phyloP scores from a whole-genome alignment of 768 basidiomycete species.

The Suillus cothurnatus region DNA sequence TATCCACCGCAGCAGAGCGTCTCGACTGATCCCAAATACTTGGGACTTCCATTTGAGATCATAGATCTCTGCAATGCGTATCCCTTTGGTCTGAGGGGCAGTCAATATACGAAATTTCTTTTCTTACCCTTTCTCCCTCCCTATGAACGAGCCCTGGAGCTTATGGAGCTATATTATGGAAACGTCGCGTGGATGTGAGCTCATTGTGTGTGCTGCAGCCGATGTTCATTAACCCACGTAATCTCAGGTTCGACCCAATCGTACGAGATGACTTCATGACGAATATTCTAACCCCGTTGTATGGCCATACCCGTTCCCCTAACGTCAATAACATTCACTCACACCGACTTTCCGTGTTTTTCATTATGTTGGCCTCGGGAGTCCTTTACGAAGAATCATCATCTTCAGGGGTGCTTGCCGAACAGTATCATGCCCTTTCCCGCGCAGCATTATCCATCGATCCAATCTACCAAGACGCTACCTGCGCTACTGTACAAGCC shows the following conservation, averaged over 20 bases:
- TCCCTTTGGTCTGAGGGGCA: conserved; percentile 48
- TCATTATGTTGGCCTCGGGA: conserved; percentile 52
- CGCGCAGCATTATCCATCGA: conserved; percentile 51
- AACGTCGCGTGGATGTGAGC: conserved; percentile 52
- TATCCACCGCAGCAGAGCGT: conserved; percentile 1
- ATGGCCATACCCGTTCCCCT: conserved; percentile 34
- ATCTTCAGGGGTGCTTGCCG: conserved; percentile 33
- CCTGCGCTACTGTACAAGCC: conserved; percentile 49
- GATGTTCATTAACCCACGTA: neutral
- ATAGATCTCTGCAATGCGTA: conserved; percentile 48
- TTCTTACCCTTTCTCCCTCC: conserved; percentile 46
- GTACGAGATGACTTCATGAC: conserved; percentile 42
- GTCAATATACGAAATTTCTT: conserved; percentile 36
- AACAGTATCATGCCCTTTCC: conserved; percentile 49
- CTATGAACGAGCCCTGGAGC: conserved; percentile 39
- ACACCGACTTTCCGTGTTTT: conserved; percentile 54
- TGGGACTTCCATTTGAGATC: conserved; percentile 46
- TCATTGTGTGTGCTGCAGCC: conserved; percentile 2
- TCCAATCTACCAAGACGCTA: conserved; percentile 46
- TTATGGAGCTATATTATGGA: conserved; percentile 45
- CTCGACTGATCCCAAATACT: conserved; percentile 20
- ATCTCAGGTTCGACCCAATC: conserved; percentile 48
- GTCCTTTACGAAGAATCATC: conserved; percentile 44
- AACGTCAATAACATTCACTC: conserved; percentile 42
- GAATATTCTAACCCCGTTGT: conserved; percentile 45